Percentiles rank a stretch among this genome's conserved stretches.
Conservation (phyloP, 1,284 basidiomycete species). For the Sporisorium exsertum region DNA sequence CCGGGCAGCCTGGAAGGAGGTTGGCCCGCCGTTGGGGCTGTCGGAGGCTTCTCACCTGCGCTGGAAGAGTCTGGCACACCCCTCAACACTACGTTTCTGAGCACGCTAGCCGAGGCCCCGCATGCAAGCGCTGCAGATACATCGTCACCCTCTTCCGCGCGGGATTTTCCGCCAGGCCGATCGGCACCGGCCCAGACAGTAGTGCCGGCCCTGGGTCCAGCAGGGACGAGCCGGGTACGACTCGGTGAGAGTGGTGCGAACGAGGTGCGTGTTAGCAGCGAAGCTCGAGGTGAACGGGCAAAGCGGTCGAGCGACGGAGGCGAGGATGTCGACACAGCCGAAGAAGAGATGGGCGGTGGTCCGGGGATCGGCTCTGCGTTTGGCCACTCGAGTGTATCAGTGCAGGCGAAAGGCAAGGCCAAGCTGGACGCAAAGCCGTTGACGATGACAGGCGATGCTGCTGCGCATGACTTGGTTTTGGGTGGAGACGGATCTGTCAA, state of each 20-base stretch:
- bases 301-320: conserved; percentile 42
- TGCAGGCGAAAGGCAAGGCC: conserved; percentile 30
- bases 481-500: conserved; percentile 19
- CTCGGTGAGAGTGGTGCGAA: conserved; percentile 9
- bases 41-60: conserved; percentile 44
- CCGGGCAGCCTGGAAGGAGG: conserved; percentile 28
- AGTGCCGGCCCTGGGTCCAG: conserved; percentile 36
- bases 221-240: conserved; percentile 13
- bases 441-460: conserved; percentile 9
- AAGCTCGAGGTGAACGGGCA: conserved; percentile 3
- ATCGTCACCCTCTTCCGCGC: conserved; percentile 12
- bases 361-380: neutral
- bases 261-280: neutral
- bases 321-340: conserved; percentile 47
- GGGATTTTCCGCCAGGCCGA: conserved; percentile 53
- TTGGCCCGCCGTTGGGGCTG: conserved; percentile 21
- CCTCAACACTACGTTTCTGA: conserved; percentile 72
- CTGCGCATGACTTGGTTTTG: neutral
- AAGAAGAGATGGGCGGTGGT: conserved; percentile 29
- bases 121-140: conserved; percentile 9
- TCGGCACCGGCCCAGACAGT: conserved; percentile 49
- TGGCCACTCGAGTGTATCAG: neutral
- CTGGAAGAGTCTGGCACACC: conserved; percentile 70
- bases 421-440: conserved; percentile 16
- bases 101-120: conserved; percentile 70